Percentiles rank a stretch among this genome's conserved stretches.
These are phyloP conservation scores for Seiridium cupressi DNA, from an alignment of 2,329 filamentous ascomycete genomes.

Conservation along the genomic window DNA sequence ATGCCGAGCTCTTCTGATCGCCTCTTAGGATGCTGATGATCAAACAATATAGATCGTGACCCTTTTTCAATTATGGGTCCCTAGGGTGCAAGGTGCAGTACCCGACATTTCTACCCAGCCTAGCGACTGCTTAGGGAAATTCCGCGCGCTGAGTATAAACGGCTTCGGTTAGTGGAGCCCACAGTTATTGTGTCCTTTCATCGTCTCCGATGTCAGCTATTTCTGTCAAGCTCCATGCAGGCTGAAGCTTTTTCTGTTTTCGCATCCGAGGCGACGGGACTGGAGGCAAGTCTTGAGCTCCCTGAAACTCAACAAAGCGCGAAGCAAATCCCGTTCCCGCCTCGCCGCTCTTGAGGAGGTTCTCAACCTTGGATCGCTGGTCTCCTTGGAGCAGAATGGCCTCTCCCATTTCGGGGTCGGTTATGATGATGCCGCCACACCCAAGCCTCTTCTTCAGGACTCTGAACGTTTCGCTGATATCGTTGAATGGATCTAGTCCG, in stretches of 20 bases:
- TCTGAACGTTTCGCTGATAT: not conserved
- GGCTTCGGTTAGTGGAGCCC: too few relatives aligned
- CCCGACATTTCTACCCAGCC: too few relatives aligned
- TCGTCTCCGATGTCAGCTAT: not conserved
- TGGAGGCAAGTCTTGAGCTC: not conserved
- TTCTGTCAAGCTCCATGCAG: not conserved
- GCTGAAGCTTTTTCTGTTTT: not conserved
- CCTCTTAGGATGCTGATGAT: too few relatives aligned
- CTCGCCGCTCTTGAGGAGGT: not conserved
- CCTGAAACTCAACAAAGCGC: not conserved
- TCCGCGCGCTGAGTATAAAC: too few relatives aligned
- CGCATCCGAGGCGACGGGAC: not conserved
- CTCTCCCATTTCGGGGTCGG: not conserved
- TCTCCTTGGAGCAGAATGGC: not conserved
- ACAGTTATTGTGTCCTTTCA: too few relatives aligned
- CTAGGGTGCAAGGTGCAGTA: too few relatives aligned
- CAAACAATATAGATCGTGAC: too few relatives aligned
- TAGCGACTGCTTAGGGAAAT: too few relatives aligned
- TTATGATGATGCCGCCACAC: not conserved
- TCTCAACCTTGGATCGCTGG: not conserved
- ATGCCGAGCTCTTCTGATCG: too few relatives aligned
- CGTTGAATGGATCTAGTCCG: not conserved
- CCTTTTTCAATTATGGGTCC: too few relatives aligned
- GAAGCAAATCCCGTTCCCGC: not conserved
- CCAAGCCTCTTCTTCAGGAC: not conserved